These are phyloP conservation scores for Torulaspora quercuum DNA, from an alignment of 805 yeast genomes.

Conservation along the genomic window DNA sequence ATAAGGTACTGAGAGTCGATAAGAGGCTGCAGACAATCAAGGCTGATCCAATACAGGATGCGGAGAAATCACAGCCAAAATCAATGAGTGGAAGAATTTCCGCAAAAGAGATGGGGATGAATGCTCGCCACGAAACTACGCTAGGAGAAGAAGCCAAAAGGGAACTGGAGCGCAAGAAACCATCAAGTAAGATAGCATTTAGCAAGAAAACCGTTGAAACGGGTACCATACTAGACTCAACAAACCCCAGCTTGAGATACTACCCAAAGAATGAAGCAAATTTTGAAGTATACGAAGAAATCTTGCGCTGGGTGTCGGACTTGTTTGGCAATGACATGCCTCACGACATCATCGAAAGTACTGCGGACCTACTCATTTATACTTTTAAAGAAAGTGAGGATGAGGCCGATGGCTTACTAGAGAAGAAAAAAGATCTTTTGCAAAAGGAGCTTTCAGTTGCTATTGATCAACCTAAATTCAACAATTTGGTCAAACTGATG, in stretches of 20 bases:
- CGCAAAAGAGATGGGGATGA: conserved; percentile 65
- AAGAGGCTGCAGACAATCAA: conserved; percentile 46
- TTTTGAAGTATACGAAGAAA: conserved; percentile 47
- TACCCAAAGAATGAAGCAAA: conserved; percentile 58
- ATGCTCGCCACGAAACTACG: conserved; percentile 19
- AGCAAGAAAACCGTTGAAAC: conserved; percentile 1
- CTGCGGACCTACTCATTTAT: conserved; percentile 27
- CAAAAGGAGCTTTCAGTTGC: conserved; percentile 44
- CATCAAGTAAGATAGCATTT: conserved; percentile 1
- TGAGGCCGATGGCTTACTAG: conserved; percentile 20
- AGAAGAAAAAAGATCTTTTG: conserved; percentile 45
- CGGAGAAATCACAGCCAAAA: conserved; percentile 61
- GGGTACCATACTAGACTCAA: conserved; percentile 37
- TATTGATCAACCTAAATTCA: conserved; percentile 40
- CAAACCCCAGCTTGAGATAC: conserved; percentile 52
- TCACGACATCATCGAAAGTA: conserved; percentile 56
- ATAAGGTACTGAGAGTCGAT: conserved; percentile 64
- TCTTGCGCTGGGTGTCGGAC: conserved; percentile 57
- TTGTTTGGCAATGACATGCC: conserved; percentile 68
- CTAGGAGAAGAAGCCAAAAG: conserved; percentile 19
- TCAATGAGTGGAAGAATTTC: conserved; percentile 69
- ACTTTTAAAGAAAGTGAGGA: conserved; percentile 22
- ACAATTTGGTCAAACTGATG: conserved; percentile 43
- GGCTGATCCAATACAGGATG: conserved; percentile 41
- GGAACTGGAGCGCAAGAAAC: conserved; percentile 7